Conservation (phyloP, 352 stramenopile species). For the Globisporangium spinosum region DNA sequence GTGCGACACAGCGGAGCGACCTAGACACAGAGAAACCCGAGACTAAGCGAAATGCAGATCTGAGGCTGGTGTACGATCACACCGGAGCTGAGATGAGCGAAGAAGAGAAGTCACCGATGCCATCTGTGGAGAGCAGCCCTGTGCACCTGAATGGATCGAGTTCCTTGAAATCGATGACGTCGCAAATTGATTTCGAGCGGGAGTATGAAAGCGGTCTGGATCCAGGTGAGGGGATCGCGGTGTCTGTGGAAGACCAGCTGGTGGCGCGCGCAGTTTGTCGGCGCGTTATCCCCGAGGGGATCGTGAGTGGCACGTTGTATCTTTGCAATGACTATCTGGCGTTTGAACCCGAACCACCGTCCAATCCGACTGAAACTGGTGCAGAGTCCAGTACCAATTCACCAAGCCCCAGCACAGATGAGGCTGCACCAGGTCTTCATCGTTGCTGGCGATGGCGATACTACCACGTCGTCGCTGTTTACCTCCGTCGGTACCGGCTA, state of each 20-base stretch:
- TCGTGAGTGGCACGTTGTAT: conserved; percentile 63
- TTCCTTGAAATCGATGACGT: conserved; percentile 16
- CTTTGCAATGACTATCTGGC: conserved; percentile 58
- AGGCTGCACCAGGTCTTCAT: conserved; percentile 63
- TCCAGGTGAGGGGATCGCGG: conserved; percentile 56
- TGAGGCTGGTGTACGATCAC: conserved; percentile 14
- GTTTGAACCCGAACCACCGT: conserved; percentile 52
- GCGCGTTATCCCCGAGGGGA: conserved; percentile 71
- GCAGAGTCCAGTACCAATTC: background rate
- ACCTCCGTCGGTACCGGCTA: conserved; percentile 77
- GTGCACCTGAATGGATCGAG: conserved; percentile 2
- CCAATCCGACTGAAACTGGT: conserved; percentile 6
- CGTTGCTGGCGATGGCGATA: conserved; percentile 83
- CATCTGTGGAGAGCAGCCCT: conserved; percentile 9
- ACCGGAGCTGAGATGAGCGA: conserved; percentile 11
- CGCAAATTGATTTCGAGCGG: conserved; percentile 26
- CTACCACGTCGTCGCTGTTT: conserved; percentile 66
- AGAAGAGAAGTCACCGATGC: conserved; percentile 7
- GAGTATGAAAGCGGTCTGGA: conserved; percentile 60
- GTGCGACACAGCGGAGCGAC: conserved; percentile 13
- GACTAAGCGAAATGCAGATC: conserved; percentile 14
- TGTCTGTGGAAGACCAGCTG: conserved; percentile 58
- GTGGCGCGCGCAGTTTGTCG: conserved; percentile 57
- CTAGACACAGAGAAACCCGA: conserved; percentile 22
- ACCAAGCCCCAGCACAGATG: conserved; percentile 25